phyloP scores from a whole-genome alignment of 495 filamentous ascomycete species.

The Penicillium angulare region DNA sequence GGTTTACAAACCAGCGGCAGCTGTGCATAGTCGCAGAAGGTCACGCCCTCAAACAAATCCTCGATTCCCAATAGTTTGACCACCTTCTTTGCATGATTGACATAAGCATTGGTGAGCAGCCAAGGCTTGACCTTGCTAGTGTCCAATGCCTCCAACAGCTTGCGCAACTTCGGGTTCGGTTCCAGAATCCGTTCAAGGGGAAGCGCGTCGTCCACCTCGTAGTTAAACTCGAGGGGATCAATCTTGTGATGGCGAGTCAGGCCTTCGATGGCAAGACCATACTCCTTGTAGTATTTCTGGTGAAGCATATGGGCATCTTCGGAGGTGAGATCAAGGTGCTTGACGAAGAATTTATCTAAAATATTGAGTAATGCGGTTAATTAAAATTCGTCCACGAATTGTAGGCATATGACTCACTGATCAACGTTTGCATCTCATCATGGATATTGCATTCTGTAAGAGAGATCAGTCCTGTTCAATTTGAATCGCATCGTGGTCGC shows the following conservation, averaged over 20 bases:
- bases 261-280: slow-evolving; percentile 95
- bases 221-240: slow-evolving; percentile 92
- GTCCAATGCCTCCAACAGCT: slow-evolving; percentile 77
- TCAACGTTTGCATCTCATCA: slow-evolving; percentile 70
- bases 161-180: slow-evolving; percentile 70
- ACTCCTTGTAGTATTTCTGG: slow-evolving; percentile 87
- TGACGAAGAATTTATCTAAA: slow-evolving; percentile 73
- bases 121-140: slow-evolving; percentile 76
- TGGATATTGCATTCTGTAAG: slow-evolving; percentile 63
- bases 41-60: slow-evolving; percentile 88
- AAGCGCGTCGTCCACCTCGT: slow-evolving; percentile 90
- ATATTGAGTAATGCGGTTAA: too few species aligned
- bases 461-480: slow-evolving; percentile 7
- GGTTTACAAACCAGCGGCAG: slow-evolving; percentile 81
- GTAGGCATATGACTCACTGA: slow-evolving; percentile 50
- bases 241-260: slow-evolving; percentile 93
- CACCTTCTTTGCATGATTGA: slow-evolving; percentile 82
- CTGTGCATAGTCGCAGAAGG: slow-evolving; percentile 81
- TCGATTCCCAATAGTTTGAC: slow-evolving; percentile 77
- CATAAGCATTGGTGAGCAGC: slow-evolving; percentile 95
- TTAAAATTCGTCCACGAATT: too few species aligned
- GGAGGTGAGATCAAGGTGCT: slow-evolving; percentile 67
- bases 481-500: not conserved
- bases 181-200: slow-evolving; percentile 81
- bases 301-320: slow-evolving; percentile 81